Conservation (phyloP, 352 stramenopile species). For the Pythium sp. region DNA sequence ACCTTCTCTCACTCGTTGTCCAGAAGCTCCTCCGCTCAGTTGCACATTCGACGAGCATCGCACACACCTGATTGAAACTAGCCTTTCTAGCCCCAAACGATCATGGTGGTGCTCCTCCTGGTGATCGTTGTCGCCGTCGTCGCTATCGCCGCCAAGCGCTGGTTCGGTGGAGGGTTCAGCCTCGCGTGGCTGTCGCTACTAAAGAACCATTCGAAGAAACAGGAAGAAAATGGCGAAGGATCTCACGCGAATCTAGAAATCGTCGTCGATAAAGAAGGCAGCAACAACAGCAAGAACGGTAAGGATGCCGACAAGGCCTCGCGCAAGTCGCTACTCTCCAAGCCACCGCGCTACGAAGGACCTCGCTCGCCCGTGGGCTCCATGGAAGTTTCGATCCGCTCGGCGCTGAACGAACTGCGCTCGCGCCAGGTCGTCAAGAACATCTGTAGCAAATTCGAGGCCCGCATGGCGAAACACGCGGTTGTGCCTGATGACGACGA, state of each 20-base stretch:
- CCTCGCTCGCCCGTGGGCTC: slow-evolving; percentile 9
- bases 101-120: background rate
- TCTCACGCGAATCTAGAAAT: slow-evolving; percentile 32
- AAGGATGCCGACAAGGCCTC: background rate
- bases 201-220: slow-evolving; percentile 34
- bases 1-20: background rate
- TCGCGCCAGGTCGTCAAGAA: slow-evolving; percentile 49
- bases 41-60: background rate
- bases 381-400: slow-evolving; percentile 48
- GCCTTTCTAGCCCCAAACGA: background rate
- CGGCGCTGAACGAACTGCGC: slow-evolving; percentile 41
- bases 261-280: slow-evolving; percentile 31
- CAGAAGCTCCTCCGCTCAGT: background rate
- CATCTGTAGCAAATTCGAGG: slow-evolving; percentile 55
- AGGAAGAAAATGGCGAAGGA: slow-evolving; percentile 7
- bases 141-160: slow-evolving; percentile 21
- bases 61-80: background rate
- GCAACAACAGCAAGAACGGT: background rate
- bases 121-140: slow-evolving; percentile 31
- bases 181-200: slow-evolving; percentile 12
- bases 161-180: slow-evolving; percentile 14
- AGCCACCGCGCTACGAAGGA: slow-evolving; percentile 16
- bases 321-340: slow-evolving; percentile 15
- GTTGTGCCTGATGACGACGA: slow-evolving; percentile 22
- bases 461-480: slow-evolving; percentile 12